These are phyloP conservation scores for Puccinia horiana DNA, from an alignment of 1,284 basidiomycete genomes.

Conservation along the genomic window DNA sequence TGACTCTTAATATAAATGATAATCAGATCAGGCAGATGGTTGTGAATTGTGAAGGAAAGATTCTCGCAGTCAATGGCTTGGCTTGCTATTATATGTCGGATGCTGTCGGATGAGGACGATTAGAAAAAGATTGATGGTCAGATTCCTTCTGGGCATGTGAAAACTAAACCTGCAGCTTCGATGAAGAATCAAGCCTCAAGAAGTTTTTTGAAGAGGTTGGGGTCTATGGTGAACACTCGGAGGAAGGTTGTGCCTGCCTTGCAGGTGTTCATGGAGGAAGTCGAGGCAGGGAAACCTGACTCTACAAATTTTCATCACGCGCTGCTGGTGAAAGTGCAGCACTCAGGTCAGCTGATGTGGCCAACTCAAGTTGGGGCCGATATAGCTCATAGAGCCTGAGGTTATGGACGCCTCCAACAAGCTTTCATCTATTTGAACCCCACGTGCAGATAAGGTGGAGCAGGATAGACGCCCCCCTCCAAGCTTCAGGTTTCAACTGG, in stretches of 20 bases:
- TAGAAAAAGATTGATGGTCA: not conserved
- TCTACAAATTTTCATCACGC: not conserved
- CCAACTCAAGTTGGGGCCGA: not conserved
- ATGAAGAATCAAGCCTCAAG: conserved; percentile 5
- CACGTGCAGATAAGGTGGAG: not conserved
- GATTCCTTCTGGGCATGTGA: not conserved
- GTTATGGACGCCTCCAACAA: not conserved
- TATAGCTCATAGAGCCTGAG: not conserved
- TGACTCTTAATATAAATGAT: not conserved
- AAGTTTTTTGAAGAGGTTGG: not conserved
- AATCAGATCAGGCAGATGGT: not conserved
- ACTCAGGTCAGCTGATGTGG: not conserved
- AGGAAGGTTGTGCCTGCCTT: conserved; percentile 7
- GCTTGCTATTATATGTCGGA: not conserved
- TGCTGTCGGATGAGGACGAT: not conserved
- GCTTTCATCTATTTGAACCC: not conserved
- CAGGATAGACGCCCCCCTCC: not conserved
- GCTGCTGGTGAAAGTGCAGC: not conserved
- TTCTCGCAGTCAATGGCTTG: not conserved
- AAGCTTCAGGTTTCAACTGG: not conserved
- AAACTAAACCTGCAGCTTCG: not conserved
- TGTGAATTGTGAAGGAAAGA: too few species aligned
- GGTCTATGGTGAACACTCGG: not conserved
- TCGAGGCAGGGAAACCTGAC: not conserved
- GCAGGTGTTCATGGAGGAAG: not conserved